Evolutionary conservation across 345 rosid species (phyloP).

Genomic region (Arabis hirsuta): DNA sequence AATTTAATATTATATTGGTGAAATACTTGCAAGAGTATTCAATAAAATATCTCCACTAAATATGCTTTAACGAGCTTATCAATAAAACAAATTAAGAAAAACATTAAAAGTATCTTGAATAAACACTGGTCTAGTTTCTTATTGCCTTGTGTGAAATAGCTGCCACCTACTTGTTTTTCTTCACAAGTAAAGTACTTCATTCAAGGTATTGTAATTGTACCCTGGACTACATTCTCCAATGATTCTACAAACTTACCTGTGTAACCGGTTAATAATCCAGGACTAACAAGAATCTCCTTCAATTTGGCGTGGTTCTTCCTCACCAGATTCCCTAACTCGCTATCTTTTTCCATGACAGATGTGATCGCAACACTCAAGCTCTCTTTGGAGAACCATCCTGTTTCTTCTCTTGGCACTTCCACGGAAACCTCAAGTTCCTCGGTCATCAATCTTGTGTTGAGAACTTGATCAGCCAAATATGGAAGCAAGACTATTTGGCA

Average conservation of each 20-base stretch:
- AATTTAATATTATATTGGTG: too few species aligned
- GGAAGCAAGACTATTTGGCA: conserved; percentile 53
- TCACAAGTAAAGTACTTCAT: too few species aligned
- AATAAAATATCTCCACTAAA: too few species aligned
- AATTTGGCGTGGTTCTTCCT: conserved; percentile 36
- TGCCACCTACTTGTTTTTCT: too few species aligned
- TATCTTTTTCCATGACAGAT: conserved; percentile 45
- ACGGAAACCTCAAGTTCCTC: conserved; percentile 53
- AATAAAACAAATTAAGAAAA: too few species aligned
- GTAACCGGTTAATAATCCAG: conserved; percentile 26
- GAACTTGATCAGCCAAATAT: conserved; percentile 48
- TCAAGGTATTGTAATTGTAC: too few species aligned
- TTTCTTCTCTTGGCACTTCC: conserved; percentile 45
- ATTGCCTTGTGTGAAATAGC: too few species aligned
- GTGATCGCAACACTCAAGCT: conserved; percentile 38
- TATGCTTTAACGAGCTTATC: too few species aligned
- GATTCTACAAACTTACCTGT: conserved; percentile 6
- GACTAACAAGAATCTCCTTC: conserved; percentile 31
- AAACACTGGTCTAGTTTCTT: too few species aligned
- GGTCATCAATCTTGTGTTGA: conserved; percentile 49
- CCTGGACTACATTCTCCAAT: too few species aligned
- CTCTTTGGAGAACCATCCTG: conserved; percentile 46
- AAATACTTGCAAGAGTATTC: too few species aligned
- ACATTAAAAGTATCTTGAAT: too few species aligned
- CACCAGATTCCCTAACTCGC: conserved; percentile 26